These are phyloP conservation scores for Pisolithus marmoratus DNA, from an alignment of 768 basidiomycete species.

Conservation along the genomic window DNA sequence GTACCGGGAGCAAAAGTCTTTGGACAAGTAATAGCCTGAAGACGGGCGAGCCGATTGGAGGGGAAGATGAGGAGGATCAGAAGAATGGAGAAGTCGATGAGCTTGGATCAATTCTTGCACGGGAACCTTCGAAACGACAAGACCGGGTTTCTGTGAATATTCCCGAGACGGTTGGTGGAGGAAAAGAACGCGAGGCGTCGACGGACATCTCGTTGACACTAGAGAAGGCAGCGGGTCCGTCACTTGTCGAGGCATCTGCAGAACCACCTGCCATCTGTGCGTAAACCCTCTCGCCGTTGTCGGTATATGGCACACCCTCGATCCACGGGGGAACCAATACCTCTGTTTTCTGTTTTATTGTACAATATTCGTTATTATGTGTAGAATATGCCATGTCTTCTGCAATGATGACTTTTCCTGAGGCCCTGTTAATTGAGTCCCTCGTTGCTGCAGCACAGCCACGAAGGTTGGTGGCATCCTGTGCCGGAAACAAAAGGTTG, in stretches of 20 bases:
- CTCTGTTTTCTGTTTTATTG: too few relatives aligned
- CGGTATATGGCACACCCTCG: too few relatives aligned
- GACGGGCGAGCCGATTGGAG: slow-evolving; percentile 48
- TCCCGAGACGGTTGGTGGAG: slow-evolving; percentile 1
- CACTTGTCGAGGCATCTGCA: slow-evolving; percentile 9
- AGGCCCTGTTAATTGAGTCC: too few relatives aligned
- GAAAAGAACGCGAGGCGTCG: not conserved
- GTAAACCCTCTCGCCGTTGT: not conserved
- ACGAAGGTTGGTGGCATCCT: too few relatives aligned
- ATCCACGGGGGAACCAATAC: too few relatives aligned
- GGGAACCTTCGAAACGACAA: slow-evolving; percentile 4
- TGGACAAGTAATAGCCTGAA: slow-evolving; percentile 58
- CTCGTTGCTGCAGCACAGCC: too few relatives aligned
- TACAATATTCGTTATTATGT: too few relatives aligned
- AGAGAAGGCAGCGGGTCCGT: slow-evolving; percentile 21
- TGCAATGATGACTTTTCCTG: too few relatives aligned
- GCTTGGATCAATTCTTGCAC: slow-evolving; percentile 10
- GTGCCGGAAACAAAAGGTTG: too few relatives aligned
- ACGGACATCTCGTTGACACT: slow-evolving; percentile 17
- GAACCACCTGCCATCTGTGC: not conserved
- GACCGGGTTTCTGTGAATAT: slow-evolving; percentile 4
- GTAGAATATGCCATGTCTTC: too few relatives aligned
- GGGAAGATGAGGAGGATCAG: slow-evolving; percentile 37
- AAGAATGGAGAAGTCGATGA: slow-evolving; percentile 17
- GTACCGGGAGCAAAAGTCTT: slow-evolving; percentile 49